Base-by-base conservation (phyloP, 345 rosid species). In the Lepidium sativum region DNA sequence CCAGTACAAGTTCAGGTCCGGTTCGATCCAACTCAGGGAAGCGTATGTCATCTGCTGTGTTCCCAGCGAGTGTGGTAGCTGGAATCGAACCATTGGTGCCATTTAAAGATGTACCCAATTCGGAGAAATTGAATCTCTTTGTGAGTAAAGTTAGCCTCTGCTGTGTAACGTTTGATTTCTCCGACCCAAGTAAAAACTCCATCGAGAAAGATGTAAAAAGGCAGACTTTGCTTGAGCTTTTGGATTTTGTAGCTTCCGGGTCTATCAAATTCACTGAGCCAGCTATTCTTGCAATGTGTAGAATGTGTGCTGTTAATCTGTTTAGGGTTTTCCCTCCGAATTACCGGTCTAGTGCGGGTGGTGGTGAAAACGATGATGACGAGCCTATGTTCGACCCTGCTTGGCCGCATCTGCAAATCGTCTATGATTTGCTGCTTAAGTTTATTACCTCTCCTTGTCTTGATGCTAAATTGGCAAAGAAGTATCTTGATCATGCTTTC, bases 121-220 rank as follows among this genome's bases (percentile, higher is more conserved):
- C 85, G 2, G 97, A 91, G 71, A 85, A 81, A 67, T 74, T 87
- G 81, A 87, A 82, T 56, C 87, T 91, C 54, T 91, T 91, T 39
- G 90, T 86, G 42, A 87, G 92, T 37, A 91, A 91, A 82, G 86
- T 86, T 11, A 91, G 97, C 57, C 80, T 91, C n/a, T 91, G 97
- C 71, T 91, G 96, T 25, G 94, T 86, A 18, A 83, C 83, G 1
- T 91, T 87, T 21, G 97, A 91, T 83, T 87, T 87, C 79, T 73
- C 84, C 15, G 89, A 88, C 77, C 82, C 89, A 7, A 70, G 71
- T 38, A 86, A 84, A 80, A 86, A 83, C 75, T 77, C 83, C 0
- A 35, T 82, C 7, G 96, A 91, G 73, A 91, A 86, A 72, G 91
- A 86, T 67, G 92, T 91, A n/a, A 87, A 91, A 61, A 79, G 75